phyloP scores from a whole-genome alignment of 2,329 filamentous ascomycete genomes.

The Nothophaeocryptopus gaeumannii region DNA sequence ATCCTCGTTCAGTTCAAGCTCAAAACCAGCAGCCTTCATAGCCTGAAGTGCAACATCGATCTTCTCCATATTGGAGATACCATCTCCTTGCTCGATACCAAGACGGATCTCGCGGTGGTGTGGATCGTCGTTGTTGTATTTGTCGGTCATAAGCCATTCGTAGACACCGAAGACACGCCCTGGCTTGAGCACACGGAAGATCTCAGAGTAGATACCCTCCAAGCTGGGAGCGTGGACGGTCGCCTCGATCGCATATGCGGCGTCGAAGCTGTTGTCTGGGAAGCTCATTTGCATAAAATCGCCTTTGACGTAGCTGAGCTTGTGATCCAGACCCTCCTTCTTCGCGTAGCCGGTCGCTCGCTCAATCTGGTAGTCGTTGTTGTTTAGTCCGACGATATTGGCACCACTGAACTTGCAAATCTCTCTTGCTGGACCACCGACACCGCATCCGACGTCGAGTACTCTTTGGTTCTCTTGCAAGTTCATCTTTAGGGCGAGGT shows the following conservation, averaged over 20 bases:
- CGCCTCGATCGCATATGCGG: slow-evolving; percentile 95
- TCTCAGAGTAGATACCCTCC: slow-evolving; percentile 89
- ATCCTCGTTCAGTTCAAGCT: slow-evolving; percentile 80
- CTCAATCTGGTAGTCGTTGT: slow-evolving; percentile 98
- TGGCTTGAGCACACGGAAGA: slow-evolving; percentile 92
- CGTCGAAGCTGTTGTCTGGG: slow-evolving; percentile 86
- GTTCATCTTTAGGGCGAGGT: slow-evolving; percentile 84
- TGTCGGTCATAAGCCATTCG: slow-evolving; percentile 98
- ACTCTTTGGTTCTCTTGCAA: slow-evolving; percentile 85
- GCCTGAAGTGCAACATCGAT: slow-evolving; percentile 76
- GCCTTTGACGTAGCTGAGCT: slow-evolving; percentile 85
- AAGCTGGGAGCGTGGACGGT: slow-evolving; percentile 91
- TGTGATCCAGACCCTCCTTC: slow-evolving; percentile 75
- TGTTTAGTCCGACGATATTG: slow-evolving; percentile 90
- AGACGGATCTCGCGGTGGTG: slow-evolving; percentile 86
- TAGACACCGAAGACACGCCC: slow-evolving; percentile 95
- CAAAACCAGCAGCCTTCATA: slow-evolving; percentile 84
- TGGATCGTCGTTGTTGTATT: slow-evolving; percentile 85
- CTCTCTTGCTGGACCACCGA: slow-evolving; percentile 90
- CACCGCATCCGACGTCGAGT: slow-evolving; percentile 93
- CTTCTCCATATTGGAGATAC: slow-evolving; percentile 96
- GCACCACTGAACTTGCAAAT: slow-evolving; percentile 93
- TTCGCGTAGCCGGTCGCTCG: slow-evolving; percentile 81
- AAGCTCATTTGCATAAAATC: slow-evolving; percentile 99
- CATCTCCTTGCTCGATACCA: slow-evolving; percentile 91